These are phyloP conservation scores for Gracilaria gracilis DNA, from an alignment of 23 red algal species.

Conservation along the genomic window DNA sequence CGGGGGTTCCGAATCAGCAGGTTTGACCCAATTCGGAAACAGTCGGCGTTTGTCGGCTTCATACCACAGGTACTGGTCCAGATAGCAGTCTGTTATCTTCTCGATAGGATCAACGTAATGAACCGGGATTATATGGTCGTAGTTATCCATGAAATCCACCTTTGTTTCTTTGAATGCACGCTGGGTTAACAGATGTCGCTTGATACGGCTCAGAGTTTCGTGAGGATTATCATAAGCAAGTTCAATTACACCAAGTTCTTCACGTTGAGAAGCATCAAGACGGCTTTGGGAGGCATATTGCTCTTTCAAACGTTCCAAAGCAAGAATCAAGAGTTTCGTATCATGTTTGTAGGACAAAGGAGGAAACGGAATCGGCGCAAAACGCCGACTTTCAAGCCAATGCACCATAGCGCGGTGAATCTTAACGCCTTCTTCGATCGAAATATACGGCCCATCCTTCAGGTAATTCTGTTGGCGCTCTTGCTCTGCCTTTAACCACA, in stretches of 20 bases:
- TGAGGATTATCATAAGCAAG: conserved; percentile 91
- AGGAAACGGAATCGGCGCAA: conserved; percentile 93
- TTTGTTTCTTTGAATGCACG: conserved; percentile 87
- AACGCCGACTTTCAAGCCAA: conserved; percentile 88
- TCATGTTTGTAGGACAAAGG: conserved; percentile 94
- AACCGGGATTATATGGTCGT: conserved; percentile 87
- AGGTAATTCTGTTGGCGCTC: conserved; percentile 89
- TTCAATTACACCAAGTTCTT: conserved; percentile 91
- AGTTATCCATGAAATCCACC: conserved; percentile 94
- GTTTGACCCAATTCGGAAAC: conserved; percentile 97
- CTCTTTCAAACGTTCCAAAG: conserved; percentile 93
- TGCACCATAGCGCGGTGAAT: conserved; percentile 93
- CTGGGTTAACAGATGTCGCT: conserved; percentile 78
- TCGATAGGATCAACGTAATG: conserved; percentile 92
- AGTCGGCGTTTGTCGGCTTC: conserved; percentile 91
- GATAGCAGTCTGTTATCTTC: conserved; percentile 92
- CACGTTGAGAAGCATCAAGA: conserved; percentile 86
- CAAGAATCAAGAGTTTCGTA: conserved; percentile 93
- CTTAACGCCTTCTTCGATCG: conserved; percentile 88
- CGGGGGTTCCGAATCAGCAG: conserved; percentile 91
- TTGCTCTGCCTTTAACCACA: conserved; percentile 94
- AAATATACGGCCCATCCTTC: conserved; percentile 92
- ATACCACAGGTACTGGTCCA: conserved; percentile 99
- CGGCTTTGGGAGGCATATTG: conserved; percentile 77
- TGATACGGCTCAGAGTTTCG: conserved; percentile 91